Evolutionary conservation across 1,284 basidiomycete species (phyloP).

Genomic region (Trichosporon coremiiforme): DNA sequence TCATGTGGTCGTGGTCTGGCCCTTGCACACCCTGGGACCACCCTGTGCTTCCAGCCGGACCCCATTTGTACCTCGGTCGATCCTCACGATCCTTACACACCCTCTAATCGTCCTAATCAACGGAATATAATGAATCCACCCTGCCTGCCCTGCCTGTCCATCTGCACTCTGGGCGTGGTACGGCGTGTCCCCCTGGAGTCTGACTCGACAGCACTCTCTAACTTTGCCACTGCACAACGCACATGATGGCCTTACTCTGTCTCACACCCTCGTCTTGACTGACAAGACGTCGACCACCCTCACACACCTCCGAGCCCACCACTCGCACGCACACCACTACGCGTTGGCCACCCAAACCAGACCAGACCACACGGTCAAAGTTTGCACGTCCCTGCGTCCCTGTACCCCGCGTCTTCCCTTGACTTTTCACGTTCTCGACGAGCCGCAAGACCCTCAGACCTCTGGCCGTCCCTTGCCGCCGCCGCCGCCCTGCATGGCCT

Average conservation of each 20-base stretch:
- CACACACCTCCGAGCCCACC: background rate
- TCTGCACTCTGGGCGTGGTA: background rate
- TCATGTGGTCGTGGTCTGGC: background rate
- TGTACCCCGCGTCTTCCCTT: slow-evolving; percentile 17
- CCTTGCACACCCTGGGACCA: background rate
- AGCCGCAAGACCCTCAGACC: background rate
- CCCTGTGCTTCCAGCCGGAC: background rate
- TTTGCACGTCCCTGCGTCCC: slow-evolving; percentile 8
- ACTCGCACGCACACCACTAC: background rate
- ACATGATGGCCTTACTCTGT: background rate
- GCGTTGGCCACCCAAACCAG: background rate
- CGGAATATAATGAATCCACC: slow-evolving; percentile 2
- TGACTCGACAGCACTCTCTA: no score
- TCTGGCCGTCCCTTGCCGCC: slow-evolving; percentile 4
- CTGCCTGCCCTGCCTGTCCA: no score
- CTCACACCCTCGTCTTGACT: background rate
- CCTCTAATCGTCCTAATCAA: background rate
- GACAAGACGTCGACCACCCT: background rate
- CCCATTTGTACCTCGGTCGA: slow-evolving; percentile 12
- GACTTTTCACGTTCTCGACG: slow-evolving; percentile 10
- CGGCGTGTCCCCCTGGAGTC: no score
- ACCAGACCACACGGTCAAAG: slow-evolving; percentile 1
- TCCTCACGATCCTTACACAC: background rate
- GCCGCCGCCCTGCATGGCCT: no score
- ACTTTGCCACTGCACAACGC: background rate